Base-by-base conservation (phyloP, 345 rosid species). In the Geranium rotundifolium region DNA sequence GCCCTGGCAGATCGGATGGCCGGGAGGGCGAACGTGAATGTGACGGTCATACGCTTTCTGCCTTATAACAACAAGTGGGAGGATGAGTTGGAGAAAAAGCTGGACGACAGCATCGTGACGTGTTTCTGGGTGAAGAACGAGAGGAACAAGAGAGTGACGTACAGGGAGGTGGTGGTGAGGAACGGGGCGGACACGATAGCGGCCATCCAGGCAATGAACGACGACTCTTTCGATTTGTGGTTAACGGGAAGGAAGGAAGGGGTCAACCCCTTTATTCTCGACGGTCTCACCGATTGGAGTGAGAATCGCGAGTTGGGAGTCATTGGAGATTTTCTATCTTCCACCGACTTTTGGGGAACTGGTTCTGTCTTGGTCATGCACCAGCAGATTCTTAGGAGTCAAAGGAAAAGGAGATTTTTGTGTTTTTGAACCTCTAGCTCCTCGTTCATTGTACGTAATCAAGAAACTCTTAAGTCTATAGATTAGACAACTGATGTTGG, bases 71-170 rank as follows among this genome's bases (percentile, higher is more conserved):
- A 68, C 9, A 78, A 73, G 69, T 85, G 87, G 12, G 87, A 85
- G 12, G 72, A 81, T 10, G 90, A 80, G 65, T 70, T 73, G 66
- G 92, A 87, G 75, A 85, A 79, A 76, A 91, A 87, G 69, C 76
- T 87, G 5, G 89, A 85, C 59, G 95, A 89, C 63, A 89, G 95
- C 16, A 74, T 79, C 37, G 90, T 85, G 27, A 82, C 90, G 1
- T 84, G 85, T 83, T 89, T 91, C 16, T 82, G 90, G 95, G 85
- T 81, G 54, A 84, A 80, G 68, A 87, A 85, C 55, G 95, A 84
- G 63, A 2, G 65, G 8, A 87, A 87, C 10, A 68, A 75, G 10
- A 63, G 85, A 56, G 87, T 89, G 30, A 59, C 34, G 9, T 91
- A 85, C 69, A 76, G 79, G 29, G 92, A 87, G 60, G 84, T 82